phyloP scores from a whole-genome alignment of 2,329 filamentous ascomycete species.

The Teratosphaeria viscida region DNA sequence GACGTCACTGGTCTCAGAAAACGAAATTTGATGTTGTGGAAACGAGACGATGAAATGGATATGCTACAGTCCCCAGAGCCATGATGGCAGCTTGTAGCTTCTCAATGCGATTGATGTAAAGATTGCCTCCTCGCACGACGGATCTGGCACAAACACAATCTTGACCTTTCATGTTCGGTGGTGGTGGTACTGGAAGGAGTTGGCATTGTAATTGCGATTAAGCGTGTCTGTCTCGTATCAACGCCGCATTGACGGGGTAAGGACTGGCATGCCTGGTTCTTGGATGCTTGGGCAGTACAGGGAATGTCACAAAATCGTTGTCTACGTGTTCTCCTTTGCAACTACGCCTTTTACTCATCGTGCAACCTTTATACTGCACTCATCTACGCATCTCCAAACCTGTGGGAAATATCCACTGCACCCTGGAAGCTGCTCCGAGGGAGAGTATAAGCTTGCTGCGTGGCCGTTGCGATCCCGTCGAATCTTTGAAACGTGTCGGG shows the following conservation, averaged over 20 bases:
- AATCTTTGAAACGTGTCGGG: not conserved
- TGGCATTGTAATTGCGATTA: not conserved
- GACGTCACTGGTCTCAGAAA: not conserved
- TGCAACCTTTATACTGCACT: too few species aligned
- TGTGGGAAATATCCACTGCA: too few species aligned
- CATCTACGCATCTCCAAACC: too few species aligned
- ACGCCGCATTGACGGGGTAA: not conserved
- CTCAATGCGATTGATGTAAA: not conserved
- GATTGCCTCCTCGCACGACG: not conserved
- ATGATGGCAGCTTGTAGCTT: not conserved
- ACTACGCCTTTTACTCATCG: too few species aligned
- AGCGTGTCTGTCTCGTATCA: not conserved
- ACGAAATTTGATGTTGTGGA: not conserved
- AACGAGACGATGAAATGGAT: not conserved
- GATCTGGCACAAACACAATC: not conserved
- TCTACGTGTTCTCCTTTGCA: not conserved
- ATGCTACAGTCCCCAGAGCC: not conserved
- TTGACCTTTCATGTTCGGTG: not conserved
- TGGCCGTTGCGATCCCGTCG: not conserved
- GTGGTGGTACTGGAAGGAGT: not conserved
- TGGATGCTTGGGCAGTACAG: not conserved
- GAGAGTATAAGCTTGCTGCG: not conserved
- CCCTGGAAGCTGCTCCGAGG: not conserved
- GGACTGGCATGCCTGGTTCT: not conserved
- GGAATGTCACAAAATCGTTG: not conserved